phyloP scores from a whole-genome alignment of 2,329 filamentous ascomycete species.

The Fusarium sp. region DNA sequence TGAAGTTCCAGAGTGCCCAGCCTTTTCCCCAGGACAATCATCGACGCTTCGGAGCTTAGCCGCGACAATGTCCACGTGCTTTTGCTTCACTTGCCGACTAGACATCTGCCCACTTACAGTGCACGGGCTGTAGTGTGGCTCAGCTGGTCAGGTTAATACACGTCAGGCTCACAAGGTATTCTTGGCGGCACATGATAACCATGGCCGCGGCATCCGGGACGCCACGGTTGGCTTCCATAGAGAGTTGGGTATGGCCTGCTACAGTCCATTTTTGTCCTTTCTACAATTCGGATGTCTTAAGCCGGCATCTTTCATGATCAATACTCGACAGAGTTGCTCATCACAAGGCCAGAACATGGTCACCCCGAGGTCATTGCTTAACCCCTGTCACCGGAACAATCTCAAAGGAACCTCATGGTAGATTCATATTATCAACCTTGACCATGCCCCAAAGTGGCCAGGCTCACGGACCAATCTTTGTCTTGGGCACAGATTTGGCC shows the following conservation, averaged over 20 bases:
- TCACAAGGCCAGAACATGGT: not conserved
- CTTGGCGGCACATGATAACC: not conserved
- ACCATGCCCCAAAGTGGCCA: not conserved
- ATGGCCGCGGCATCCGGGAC: not conserved
- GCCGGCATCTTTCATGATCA: not conserved
- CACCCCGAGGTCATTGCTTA: not conserved
- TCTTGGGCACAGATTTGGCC: not conserved
- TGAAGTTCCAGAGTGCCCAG: not conserved
- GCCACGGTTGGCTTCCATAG: not conserved
- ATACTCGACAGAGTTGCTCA: not conserved
- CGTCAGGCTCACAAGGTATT: not conserved
- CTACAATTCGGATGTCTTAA: not conserved
- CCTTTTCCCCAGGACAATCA: conserved; percentile 1
- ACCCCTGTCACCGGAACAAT: not conserved
- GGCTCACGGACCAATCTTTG: not conserved
- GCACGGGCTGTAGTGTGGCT: not conserved
- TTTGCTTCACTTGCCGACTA: not conserved
- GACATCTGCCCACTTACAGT: not conserved
- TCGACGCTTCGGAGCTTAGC: not conserved
- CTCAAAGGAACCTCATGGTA: not conserved
- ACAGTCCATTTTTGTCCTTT: not conserved
- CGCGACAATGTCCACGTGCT: not conserved
- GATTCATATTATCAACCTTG: not conserved
- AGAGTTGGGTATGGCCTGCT: not conserved
- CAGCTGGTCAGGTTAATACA: not conserved